phyloP scores from a whole-genome alignment of 108 stramenopile species.

The Chaetoceros tenuissimus region DNA sequence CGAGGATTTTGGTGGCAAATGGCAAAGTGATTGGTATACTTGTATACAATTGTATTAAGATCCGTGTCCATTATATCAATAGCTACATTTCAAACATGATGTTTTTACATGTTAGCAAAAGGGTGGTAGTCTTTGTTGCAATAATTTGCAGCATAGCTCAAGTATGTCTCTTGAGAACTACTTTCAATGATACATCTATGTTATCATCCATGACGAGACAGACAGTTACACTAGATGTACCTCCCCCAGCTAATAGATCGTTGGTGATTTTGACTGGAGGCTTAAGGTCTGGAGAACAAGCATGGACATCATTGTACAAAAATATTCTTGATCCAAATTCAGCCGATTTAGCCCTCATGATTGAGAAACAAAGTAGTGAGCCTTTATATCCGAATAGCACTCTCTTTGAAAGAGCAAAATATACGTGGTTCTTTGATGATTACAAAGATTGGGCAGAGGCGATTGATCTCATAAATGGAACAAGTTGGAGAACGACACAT shows the following conservation, averaged over 20 bases:
- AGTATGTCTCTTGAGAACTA: too few species aligned
- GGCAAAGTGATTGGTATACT: too few species aligned
- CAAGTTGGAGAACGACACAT: conserved; percentile 12
- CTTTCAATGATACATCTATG: too few species aligned
- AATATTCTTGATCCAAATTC: conserved; percentile 24
- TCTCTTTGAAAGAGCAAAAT: conserved; percentile 27
- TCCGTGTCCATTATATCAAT: too few species aligned
- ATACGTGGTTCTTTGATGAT: conserved; percentile 20
- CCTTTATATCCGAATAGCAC: background rate
- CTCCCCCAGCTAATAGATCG: conserved; percentile 17
- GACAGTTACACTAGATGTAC: too few species aligned
- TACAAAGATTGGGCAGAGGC: conserved; percentile 42
- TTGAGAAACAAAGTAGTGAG: background rate
- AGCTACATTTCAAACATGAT: too few species aligned
- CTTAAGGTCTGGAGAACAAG: conserved; percentile 28
- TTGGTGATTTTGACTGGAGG: conserved; percentile 27
- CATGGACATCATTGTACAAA: conserved; percentile 25
- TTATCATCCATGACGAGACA: too few species aligned
- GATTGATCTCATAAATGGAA: conserved; percentile 27
- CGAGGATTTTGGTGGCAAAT: too few species aligned
- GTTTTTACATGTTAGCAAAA: too few species aligned
- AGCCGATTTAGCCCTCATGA: conserved; percentile 30
- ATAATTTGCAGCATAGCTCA: too few species aligned
- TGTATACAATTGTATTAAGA: too few species aligned
- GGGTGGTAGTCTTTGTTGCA: too few species aligned